A percentile compares a stretch with the other conserved stretches of the same genome.
phyloP scores from a whole-genome alignment of 768 basidiomycete genomes.

The Albatrellus ellisii region DNA sequence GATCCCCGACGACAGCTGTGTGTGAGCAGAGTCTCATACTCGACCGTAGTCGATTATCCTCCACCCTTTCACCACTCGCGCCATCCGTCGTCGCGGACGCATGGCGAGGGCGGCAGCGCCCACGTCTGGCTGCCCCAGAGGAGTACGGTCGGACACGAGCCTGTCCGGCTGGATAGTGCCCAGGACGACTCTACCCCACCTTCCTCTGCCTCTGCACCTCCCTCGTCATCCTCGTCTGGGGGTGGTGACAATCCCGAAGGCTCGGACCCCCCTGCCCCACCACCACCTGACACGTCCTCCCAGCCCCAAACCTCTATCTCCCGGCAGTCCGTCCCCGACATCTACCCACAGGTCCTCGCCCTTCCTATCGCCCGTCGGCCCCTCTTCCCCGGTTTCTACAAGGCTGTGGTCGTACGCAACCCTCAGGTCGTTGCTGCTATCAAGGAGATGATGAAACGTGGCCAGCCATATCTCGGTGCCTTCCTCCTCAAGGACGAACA shows the following conservation, averaged over 20 bases:
- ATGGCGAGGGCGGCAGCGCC: not conserved
- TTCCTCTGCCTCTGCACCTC: slow-evolving; percentile 22
- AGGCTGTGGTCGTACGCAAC: slow-evolving; percentile 89
- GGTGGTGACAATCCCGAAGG: slow-evolving; percentile 24
- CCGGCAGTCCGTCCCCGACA: slow-evolving; percentile 78
- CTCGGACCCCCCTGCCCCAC: slow-evolving; percentile 26
- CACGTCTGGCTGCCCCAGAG: no score
- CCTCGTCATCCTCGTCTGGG: slow-evolving; percentile 29
- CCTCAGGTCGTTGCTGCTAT: slow-evolving; percentile 87
- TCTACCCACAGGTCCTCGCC: slow-evolving; percentile 89
- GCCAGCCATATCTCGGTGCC: slow-evolving; percentile 94
- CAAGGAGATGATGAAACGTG: slow-evolving; percentile 93
- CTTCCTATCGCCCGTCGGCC: slow-evolving; percentile 92
- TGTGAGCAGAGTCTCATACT: not conserved
- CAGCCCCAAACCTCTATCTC: slow-evolving; percentile 46
- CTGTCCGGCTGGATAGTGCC: slow-evolving; percentile 7
- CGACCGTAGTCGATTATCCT: slow-evolving; percentile 2
- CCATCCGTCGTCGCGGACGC: not conserved
- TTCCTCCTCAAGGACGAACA: slow-evolving; percentile 93
- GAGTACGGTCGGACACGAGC: not conserved
- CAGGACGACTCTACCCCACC: slow-evolving; percentile 10
- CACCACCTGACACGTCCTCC: slow-evolving; percentile 25
- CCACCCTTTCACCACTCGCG: not conserved
- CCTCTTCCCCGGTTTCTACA: slow-evolving; percentile 96
- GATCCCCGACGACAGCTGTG: not conserved